phyloP scores from a whole-genome alignment of 768 basidiomycete species.

The Pholiota conissans region DNA sequence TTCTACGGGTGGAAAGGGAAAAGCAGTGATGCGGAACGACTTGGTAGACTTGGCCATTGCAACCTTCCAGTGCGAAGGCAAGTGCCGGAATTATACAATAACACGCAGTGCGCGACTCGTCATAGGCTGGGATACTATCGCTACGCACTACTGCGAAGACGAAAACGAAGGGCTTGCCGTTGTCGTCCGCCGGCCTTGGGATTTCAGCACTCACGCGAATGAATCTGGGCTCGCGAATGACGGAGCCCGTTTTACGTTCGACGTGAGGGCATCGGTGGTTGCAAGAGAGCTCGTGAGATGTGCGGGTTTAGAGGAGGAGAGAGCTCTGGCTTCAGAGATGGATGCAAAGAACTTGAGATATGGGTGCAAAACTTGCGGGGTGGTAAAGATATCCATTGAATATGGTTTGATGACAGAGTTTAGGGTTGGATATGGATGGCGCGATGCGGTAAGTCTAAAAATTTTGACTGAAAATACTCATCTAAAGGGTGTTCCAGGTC shows the following conservation, averaged over 20 bases:
- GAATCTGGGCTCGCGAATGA: too few relatives aligned
- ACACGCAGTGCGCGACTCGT: background rate
- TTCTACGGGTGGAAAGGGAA: too few relatives aligned
- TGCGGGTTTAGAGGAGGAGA: too few relatives aligned
- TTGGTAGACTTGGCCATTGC: background rate
- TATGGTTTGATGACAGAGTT: too few relatives aligned
- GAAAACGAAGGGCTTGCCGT: background rate
- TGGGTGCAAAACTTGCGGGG: background rate
- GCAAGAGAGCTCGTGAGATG: too few relatives aligned
- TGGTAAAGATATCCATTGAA: background rate
- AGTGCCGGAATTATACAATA: background rate
- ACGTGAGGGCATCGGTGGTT: background rate
- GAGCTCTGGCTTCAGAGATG: too few relatives aligned
- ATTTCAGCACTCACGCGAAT: background rate
- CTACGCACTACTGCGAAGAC: background rate
- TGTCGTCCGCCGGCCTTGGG: background rate
- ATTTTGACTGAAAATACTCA: too few relatives aligned
- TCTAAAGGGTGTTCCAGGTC: too few relatives aligned
- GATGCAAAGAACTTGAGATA: too few relatives aligned
- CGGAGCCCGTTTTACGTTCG: background rate
- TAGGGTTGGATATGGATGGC: slow-evolving; percentile 3
- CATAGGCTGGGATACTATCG: background rate
- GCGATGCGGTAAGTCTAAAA: slow-evolving; percentile 8
- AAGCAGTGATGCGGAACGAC: too few relatives aligned
- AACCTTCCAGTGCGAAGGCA: background rate